These are phyloP conservation scores for Didymella arachidicola DNA, from an alignment of 2,329 filamentous ascomycete species.

Conservation along the genomic window DNA sequence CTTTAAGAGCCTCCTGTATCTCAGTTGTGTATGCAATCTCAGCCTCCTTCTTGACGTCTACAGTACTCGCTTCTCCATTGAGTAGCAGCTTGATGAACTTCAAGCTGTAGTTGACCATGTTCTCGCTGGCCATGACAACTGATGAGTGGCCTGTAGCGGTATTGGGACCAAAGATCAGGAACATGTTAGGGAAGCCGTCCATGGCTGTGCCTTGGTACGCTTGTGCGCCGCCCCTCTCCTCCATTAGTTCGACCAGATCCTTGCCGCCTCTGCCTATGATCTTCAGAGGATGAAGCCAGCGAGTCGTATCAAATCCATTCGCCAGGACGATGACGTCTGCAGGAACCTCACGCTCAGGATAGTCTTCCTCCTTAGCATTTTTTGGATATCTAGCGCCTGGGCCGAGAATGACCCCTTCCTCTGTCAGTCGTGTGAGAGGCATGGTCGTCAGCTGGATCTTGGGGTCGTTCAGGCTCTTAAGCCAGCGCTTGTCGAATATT, in stretches of 20 bases:
- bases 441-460: conserved; percentile 64
- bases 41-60: conserved; percentile 81
- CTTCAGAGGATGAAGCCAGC: conserved; percentile 62
- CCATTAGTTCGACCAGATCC: conserved; percentile 64
- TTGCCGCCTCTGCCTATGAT: conserved; percentile 61
- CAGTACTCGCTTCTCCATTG: conserved; percentile 94
- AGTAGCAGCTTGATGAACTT: conserved; percentile 67
- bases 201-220: conserved; percentile 68
- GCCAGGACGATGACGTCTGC: conserved; percentile 69
- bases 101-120: conserved; percentile 66
- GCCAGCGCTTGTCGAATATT: conserved; percentile 66
- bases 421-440: conserved; percentile 58
- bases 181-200: conserved; percentile 67
- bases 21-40: conserved; percentile 65
- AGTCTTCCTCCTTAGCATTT: conserved; percentile 44
- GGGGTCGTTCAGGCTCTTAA: conserved; percentile 59
- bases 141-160: conserved; percentile 68
- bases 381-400: conserved; percentile 58
- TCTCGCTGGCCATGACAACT: conserved; percentile 67
- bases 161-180: conserved; percentile 70
- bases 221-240: conserved; percentile 65
- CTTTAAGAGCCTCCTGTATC: conserved; percentile 51
- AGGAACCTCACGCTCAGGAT: conserved; percentile 54
- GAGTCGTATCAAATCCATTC: conserved; percentile 66
- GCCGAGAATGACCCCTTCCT: conserved; percentile 60